Base-by-base conservation (phyloP, 108 stramenopile genomes). In the Pseudonitzschia pungens region DNA sequence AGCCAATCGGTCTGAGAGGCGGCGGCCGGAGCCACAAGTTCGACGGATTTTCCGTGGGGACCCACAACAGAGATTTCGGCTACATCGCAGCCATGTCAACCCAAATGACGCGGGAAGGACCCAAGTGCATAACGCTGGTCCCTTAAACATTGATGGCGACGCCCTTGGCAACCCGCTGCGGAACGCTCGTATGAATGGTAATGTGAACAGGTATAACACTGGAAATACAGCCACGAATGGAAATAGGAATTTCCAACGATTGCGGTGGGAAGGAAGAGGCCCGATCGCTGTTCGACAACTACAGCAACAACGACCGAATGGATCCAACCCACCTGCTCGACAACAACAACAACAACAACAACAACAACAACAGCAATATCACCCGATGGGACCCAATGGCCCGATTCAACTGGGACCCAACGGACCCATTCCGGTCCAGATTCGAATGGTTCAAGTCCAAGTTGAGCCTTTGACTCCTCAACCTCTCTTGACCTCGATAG, bases 401-500 rank as follows among this genome's bases (percentile, higher is more conserved):
- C 10, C n/a, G 21, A 55, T 24, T 26, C 21, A 55, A 22, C 1
- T 24, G 24, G 54, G 54, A 55, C 24, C 21, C 3, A 55, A 21
- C 22, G 24, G 22, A 20, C 20, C 54, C 10, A 22, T 55, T 55
- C 26, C 54, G 5, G 54, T 55, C 10, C 54, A 55, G 22, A 10
- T 55, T 26, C 22, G 54, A 55, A 55, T 55, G 54, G 60, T 62
- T 5, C 31, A 40, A 62, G 60, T 62, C 3, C 66, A 67, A 67
- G 27, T 50, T 27, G 66, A 67, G 0, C 66, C 66, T 44, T 41
- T 67, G 22, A 2, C 36, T 44, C 66, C 66, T 48, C 66, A 67
- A 41, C 66, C 66, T 48, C 15, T 67, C n/a, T 11, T 20, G 12
- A 22, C 43, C 44, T 40, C 62, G 16, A 33, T 33, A 40, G 28